Base-by-base conservation (phyloP, 768 basidiomycete genomes). In the Rhodotorula babjevae region DNA sequence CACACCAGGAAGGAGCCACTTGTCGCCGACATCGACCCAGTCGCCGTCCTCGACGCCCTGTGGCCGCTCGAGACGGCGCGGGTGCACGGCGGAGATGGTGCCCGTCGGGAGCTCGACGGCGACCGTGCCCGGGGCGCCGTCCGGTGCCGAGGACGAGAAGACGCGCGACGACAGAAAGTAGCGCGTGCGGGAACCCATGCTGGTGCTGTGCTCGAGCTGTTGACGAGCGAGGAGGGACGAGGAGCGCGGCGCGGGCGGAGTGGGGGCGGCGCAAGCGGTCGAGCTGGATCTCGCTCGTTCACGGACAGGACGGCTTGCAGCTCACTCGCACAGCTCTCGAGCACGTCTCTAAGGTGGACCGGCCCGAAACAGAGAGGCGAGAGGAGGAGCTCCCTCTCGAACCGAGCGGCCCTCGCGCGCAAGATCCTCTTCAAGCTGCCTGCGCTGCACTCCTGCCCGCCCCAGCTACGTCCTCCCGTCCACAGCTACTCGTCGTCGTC, bases 1-100 rank as follows among this genome's bases (percentile, higher is more conserved):
- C 60, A 76, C 75, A 3, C 91, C 91, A 12, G 91, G 91, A 19
- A 93, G 83, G 46, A 93, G 82, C 63, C 85, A 80, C 68, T 85
- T 84, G 55, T 87, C 82, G 29, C 86, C 88, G 23, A 84, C 50
- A 40, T 81, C 79, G 70, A 80, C 72, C 49, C 79, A 74, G 29
- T 81, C 79, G 23, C 82, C 79, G 29, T 82, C 72, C 1, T 27
- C 16, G 25, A 67, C 46, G 65, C 78, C 60, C 80, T 64, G 47
- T 82, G 80, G 55, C 21, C 19, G 36, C 40, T 5, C 25, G 19
- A 61, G 27, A 9, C 19, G 61, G 21, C 29, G 76, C 77, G 36
- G 73, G 78, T 65, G 82, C 79, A 91, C 82, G 65, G 84, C 80
- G 25, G 81, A 79, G 77, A 92, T 88, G 79, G 86, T 87, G 29